These are phyloP conservation scores for Purpureocillium takamizusanense DNA, from an alignment of 2,329 filamentous ascomycete species.

Conservation along the genomic window DNA sequence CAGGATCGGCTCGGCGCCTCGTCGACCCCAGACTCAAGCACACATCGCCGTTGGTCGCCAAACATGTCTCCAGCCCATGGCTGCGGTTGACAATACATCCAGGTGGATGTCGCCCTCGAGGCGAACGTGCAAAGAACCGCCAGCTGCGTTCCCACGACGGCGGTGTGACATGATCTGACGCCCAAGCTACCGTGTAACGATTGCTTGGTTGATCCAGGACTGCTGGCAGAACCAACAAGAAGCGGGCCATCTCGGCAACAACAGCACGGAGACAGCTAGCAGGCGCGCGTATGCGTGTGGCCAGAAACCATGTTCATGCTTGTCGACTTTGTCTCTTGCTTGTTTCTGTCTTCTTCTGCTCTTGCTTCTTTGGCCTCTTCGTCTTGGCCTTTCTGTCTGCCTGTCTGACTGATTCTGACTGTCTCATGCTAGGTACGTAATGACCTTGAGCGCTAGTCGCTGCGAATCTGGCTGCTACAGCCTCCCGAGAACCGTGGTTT, in stretches of 20 bases:
- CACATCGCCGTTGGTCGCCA: no score
- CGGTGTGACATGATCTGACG: no score
- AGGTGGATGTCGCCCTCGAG: no score
- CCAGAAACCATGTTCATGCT: slow-evolving; percentile 31
- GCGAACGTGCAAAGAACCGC: no score
- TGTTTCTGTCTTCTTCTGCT: slow-evolving; percentile 37
- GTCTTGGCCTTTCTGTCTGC: slow-evolving; percentile 22
- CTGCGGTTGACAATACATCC: no score
- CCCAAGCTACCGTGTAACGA: no score
- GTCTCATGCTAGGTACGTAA: slow-evolving; percentile 56
- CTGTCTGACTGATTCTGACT: slow-evolving; percentile 15
- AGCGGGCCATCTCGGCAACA: slow-evolving; percentile 3
- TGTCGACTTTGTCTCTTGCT: slow-evolving; percentile 30
- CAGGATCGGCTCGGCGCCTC: no score
- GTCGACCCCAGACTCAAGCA: no score
- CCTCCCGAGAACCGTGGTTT: slow-evolving; percentile 32
- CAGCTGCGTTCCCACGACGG: no score
- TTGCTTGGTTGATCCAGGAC: background rate
- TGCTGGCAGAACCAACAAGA: slow-evolving; percentile 1
- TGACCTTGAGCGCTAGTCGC: slow-evolving; percentile 53
- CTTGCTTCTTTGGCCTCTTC: slow-evolving; percentile 58
- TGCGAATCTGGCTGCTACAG: slow-evolving; percentile 44
- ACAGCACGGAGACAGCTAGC: slow-evolving; percentile 28
- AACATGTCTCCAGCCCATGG: no score
- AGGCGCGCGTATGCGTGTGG: slow-evolving; percentile 2